Conservation (phyloP, 2,329 filamentous ascomycete genomes). For the Neonectria sp. region DNA sequence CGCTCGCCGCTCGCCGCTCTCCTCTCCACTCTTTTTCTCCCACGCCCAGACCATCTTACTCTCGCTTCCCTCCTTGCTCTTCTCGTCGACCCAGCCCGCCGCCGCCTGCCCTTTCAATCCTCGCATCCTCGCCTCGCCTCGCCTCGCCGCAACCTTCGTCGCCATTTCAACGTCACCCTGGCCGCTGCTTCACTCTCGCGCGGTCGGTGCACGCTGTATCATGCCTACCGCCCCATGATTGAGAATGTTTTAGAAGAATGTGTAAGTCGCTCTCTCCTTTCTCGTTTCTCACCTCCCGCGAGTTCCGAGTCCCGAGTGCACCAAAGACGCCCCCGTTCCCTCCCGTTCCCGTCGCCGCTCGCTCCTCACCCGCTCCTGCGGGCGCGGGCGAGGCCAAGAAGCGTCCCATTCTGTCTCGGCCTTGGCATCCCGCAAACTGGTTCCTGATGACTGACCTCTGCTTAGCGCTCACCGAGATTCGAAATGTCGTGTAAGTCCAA, state of each 20-base stretch:
- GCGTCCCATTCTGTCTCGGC: conserved; percentile 47
- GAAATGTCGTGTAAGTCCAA: conserved; percentile 65
- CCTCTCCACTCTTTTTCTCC: conserved; percentile 2
- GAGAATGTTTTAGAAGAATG: conserved; percentile 61
- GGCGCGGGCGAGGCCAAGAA: conserved; percentile 46
- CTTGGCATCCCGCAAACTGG: conserved; percentile 52
- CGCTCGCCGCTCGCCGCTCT: not conserved
- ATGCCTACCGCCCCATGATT: conserved; percentile 52
- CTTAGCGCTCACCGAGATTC: conserved; percentile 64
- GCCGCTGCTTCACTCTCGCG: conserved; percentile 44
- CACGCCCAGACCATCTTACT: conserved; percentile 25
- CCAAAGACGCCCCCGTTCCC: conserved; percentile 11
- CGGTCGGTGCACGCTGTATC: conserved; percentile 51
- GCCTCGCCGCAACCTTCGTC: conserved; percentile 22
- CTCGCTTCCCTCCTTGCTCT: conserved; percentile 45
- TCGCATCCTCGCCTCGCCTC: conserved; percentile 33
- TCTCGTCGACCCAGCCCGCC: conserved; percentile 32
- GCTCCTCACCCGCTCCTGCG: conserved; percentile 33
- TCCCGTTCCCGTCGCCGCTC: conserved; percentile 28
- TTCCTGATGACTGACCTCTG: conserved; percentile 48
- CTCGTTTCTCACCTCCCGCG: conserved; percentile 26
- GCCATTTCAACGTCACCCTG: conserved; percentile 33
- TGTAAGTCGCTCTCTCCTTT: conserved; percentile 52
- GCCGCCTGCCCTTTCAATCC: conserved; percentile 38
- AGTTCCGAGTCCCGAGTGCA: conserved; percentile 16